These are phyloP conservation scores for Amborella trichopoda DNA, from an alignment of 164 flowering plant genomes.

Conservation along the genomic window DNA sequence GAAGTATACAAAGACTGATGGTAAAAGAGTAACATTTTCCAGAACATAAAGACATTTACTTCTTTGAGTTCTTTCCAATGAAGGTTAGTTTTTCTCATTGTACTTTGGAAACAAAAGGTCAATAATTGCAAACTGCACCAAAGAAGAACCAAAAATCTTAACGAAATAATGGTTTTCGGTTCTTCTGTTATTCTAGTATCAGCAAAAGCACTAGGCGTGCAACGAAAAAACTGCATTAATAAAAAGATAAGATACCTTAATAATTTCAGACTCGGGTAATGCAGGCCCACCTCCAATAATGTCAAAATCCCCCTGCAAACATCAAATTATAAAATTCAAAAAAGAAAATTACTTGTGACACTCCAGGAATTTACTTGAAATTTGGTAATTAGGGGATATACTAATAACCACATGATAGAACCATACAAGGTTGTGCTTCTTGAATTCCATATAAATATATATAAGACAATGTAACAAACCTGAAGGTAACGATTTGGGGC, in stretches of 20 bases:
- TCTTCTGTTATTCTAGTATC: too few species aligned
- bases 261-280: constrained; percentile 77
- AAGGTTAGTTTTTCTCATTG: too few species aligned
- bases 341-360: background rate
- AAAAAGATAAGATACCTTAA: constrained; percentile 42
- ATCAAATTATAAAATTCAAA: too few species aligned
- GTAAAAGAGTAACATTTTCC: too few species aligned
- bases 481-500: constrained; percentile 91
- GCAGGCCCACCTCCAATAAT: constrained; percentile 80
- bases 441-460: background rate
- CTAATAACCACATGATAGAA: background rate
- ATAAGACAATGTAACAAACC: constrained; percentile 33
- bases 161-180: too few species aligned
- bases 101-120: too few species aligned
- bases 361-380: constrained; percentile 1
- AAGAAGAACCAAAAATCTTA: too few species aligned
- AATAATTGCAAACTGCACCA: too few species aligned
- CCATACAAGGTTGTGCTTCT: background rate
- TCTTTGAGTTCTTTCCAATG: too few species aligned
- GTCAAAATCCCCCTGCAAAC: constrained; percentile 80
- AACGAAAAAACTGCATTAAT: background rate
- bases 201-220: background rate
- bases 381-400: background rate
- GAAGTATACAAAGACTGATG: too few species aligned
- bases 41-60: too few species aligned